Percentiles rank a stretch among this genome's conserved stretches.
phyloP scores from a whole-genome alignment of 1,284 basidiomycete species.

The Sanguinoderma infundibulare region DNA sequence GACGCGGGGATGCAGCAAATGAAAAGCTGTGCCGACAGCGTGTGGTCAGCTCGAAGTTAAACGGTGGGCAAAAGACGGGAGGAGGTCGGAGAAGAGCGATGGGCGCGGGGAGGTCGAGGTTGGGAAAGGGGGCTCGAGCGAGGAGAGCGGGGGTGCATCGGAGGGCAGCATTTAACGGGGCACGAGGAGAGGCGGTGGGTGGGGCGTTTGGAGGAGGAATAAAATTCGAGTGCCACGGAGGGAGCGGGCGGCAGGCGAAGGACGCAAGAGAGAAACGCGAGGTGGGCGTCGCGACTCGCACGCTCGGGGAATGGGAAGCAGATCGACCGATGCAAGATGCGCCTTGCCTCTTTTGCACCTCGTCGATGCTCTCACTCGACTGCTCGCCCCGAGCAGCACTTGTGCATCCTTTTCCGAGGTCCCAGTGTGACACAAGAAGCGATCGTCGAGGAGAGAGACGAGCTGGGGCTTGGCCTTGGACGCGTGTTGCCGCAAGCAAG shows the following conservation, averaged over 20 bases:
- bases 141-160: neutral
- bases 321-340: neutral
- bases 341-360: neutral
- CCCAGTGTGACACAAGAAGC: neutral
- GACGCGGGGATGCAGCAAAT: neutral
- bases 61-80: neutral
- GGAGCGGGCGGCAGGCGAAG: neutral
- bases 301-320: neutral
- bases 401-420: neutral
- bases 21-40: neutral
- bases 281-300: neutral
- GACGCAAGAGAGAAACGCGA: neutral
- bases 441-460: constrained; percentile 1
- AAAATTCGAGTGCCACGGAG: neutral
- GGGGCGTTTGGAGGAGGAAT: neutral
- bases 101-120: neutral
- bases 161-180: neutral
- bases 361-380: neutral
- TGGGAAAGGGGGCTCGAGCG: neutral
- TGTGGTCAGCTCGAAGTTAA: neutral
- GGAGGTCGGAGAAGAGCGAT: neutral
- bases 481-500: neutral
- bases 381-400: neutral
- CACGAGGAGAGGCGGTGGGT: neutral
- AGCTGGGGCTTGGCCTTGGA: neutral